Conservation (phyloP, 1,284 basidiomycete genomes). For the Microbotryum silenes-acaulis region DNA sequence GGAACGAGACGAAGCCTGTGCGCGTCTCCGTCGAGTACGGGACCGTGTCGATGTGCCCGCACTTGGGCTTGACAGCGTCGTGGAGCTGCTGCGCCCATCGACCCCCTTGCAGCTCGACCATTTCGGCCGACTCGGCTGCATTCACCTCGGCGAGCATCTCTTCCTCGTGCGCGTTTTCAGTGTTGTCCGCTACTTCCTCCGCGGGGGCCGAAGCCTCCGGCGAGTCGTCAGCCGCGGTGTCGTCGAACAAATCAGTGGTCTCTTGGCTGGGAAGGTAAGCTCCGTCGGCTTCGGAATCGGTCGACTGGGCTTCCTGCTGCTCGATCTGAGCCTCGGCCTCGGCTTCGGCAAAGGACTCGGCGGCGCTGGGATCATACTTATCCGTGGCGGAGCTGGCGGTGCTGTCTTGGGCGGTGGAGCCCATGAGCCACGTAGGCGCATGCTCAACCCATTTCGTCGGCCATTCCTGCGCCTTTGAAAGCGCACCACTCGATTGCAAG, state of each 20-base stretch:
- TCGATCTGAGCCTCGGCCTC: background rate
- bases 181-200: no score
- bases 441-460: background rate
- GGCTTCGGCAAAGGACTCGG: background rate
- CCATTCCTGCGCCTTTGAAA: background rate
- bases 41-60: slow-evolving; percentile 1
- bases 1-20: slow-evolving; percentile 21
- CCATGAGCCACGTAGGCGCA: background rate
- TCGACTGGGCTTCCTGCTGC: background rate
- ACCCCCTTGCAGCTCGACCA: slow-evolving; percentile 14
- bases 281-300: background rate
- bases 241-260: no score
- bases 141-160: background rate
- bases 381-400: background rate
- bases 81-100: slow-evolving; percentile 18
- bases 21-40: background rate
- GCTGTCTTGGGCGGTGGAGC: background rate
- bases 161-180: background rate
- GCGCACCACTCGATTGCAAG: background rate
- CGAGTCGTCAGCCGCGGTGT: no score
- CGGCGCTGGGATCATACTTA: background rate
- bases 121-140: slow-evolving; percentile 9
- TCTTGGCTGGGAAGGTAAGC: no score
- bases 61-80: slow-evolving; percentile 10
- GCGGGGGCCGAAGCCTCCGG: no score